Evolutionary conservation across 345 rosid genomes (phyloP).

Genomic region (Eucalyptus tenuipes): DNA sequence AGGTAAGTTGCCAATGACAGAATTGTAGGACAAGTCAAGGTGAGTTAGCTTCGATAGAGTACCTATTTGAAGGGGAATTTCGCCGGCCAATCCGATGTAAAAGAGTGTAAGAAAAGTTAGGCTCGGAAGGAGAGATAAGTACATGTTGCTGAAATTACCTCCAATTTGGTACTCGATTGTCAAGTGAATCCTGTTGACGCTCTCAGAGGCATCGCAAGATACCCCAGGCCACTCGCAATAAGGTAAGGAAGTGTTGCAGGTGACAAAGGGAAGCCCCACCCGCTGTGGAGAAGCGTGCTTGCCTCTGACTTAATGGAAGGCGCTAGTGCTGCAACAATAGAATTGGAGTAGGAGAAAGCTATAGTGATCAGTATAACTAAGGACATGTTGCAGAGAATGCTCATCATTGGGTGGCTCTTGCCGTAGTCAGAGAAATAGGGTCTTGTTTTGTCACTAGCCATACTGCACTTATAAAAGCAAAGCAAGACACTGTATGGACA

Average conservation of each 20-base stretch:
- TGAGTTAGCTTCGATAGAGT: neutral
- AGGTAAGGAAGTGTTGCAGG: neutral
- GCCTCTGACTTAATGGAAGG: neutral
- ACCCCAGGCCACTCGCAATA: neutral
- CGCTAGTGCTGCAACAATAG: too few relatives aligned
- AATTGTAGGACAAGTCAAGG: too few relatives aligned
- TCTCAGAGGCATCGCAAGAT: neutral
- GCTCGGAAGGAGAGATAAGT: slow-evolving; percentile 2
- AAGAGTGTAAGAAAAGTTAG: neutral
- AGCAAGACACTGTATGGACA: neutral
- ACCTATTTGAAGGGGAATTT: neutral
- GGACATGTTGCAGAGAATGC: neutral
- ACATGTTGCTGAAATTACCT: neutral
- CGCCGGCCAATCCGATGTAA: too few relatives aligned
- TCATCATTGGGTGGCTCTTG: neutral
- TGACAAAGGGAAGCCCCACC: neutral
- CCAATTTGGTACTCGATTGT: neutral
- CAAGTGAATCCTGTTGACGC: neutral
- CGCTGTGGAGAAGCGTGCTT: neutral
- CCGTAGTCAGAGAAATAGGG: neutral
- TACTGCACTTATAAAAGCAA: neutral
- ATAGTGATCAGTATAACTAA: too few relatives aligned
- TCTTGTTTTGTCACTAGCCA: neutral
- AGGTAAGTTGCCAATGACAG: too few relatives aligned
- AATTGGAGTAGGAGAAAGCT: too few relatives aligned